Evolutionary conservation across 306 rosid species (phyloP).

Genomic region (apple (Malus domestica)): ASM211411v1 NC_041794.1:14000501-14001000

Average conservation of each 20-base stretch:
- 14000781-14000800: not conserved
- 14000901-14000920: not conserved
- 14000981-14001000: slow-evolving; percentile 10
- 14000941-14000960: not conserved
- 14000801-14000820: slow-evolving; percentile 56
- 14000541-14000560: not conserved
- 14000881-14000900: slow-evolving; percentile 22
- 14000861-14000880: slow-evolving; percentile 55
- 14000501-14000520: not conserved
- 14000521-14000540: not conserved
- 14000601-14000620: slow-evolving; percentile 50
- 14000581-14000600: slow-evolving; percentile 59
- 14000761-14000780: not conserved
- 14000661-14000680: not conserved
- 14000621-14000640: slow-evolving; percentile 45
- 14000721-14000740: not conserved
- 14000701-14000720: not conserved
- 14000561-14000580: slow-evolving; percentile 25
- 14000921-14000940: slow-evolving; percentile 26
- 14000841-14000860: slow-evolving; percentile 56
- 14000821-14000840: slow-evolving; percentile 50
- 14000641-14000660: not conserved
- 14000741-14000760: not conserved
- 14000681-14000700: too few species aligned
- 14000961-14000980: not conserved